Conservation (phyloP, 2,329 filamentous ascomycete genomes). For the Fusarium oxysporum region DNA sequence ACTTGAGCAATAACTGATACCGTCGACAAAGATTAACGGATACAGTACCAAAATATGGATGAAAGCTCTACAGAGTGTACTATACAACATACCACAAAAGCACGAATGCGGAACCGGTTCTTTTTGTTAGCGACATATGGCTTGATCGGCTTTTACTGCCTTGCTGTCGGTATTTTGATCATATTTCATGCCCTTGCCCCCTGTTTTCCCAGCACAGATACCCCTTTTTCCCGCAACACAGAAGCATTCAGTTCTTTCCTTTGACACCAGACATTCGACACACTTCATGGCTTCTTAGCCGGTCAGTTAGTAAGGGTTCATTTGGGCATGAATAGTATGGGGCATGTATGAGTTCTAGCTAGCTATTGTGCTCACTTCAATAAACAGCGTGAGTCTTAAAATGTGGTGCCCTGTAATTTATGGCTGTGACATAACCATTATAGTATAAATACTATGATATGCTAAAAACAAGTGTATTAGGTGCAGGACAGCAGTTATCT, state of each 20-base stretch:
- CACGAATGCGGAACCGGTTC: neutral
- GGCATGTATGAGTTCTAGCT: conserved; percentile 19
- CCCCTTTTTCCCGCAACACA: conserved; percentile 1
- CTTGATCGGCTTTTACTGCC: conserved; percentile 3
- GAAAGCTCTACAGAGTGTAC: conserved; percentile 18
- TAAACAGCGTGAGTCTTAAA: neutral
- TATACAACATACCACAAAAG: neutral
- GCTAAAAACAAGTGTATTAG: neutral
- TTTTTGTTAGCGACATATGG: conserved; percentile 16
- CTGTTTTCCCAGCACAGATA: conserved; percentile 24
- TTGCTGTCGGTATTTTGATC: conserved; percentile 13
- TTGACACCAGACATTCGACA: neutral
- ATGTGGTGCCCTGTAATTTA: neutral
- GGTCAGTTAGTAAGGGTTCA: neutral
- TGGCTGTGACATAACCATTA: neutral
- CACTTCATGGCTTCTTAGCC: conserved; percentile 11
- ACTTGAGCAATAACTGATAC: neutral
- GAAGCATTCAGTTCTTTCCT: neutral
- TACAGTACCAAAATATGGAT: neutral
- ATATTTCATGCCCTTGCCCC: conserved; percentile 1
- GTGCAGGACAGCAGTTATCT: neutral
- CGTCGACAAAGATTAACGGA: neutral
- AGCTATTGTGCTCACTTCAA: conserved; percentile 8
- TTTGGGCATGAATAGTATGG: conserved; percentile 9
- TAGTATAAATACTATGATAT: too few species aligned